Conservation (phyloP, 768 basidiomycete species). For the Rhizopogon vesiculosus region DNA sequence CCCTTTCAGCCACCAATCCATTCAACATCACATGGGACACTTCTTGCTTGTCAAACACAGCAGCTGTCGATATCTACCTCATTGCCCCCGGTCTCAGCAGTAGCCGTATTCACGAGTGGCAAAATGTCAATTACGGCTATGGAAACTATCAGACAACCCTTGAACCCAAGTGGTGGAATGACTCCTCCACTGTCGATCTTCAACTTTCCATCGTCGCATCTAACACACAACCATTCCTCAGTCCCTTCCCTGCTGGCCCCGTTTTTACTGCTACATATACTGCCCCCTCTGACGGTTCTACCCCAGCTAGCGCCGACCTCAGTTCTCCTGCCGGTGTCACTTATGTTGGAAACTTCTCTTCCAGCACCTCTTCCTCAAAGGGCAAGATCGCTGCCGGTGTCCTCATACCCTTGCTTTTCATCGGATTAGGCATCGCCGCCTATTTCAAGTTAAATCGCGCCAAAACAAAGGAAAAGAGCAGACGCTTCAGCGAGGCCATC, state of each 20-base stretch:
- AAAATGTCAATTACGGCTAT: conserved; percentile 39
- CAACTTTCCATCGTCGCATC: conserved; percentile 57
- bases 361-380: conserved; percentile 31
- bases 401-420: conserved; percentile 58
- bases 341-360: conserved; percentile 33
- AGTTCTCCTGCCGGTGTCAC: conserved; percentile 30
- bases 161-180: conserved; percentile 70
- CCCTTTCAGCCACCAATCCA: conserved; percentile 42
- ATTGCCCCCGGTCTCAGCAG: conserved; percentile 41
- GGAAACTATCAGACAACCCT: conserved; percentile 49
- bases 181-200: conserved; percentile 41
- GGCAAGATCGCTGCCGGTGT: conserved; percentile 66
- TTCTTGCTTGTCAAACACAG: conserved; percentile 42
- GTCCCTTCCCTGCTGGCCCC: conserved; percentile 59
- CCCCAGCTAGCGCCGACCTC: conserved; percentile 39
- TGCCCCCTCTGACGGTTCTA: conserved; percentile 32
- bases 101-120: conserved; percentile 55
- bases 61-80: conserved; percentile 64
- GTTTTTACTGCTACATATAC: conserved; percentile 63
- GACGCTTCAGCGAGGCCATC: conserved; percentile 58
- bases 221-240: conserved; percentile 46
- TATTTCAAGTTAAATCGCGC: conserved; percentile 55
- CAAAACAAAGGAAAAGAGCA: conserved; percentile 45
- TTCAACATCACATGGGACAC: conserved; percentile 64
- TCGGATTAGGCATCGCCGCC: conserved; percentile 35